Percentiles rank a stretch among this genome's conserved stretches.
Conservation (phyloP, 2,329 filamentous ascomycete species). For the Calonectria hawksworthii region DNA sequence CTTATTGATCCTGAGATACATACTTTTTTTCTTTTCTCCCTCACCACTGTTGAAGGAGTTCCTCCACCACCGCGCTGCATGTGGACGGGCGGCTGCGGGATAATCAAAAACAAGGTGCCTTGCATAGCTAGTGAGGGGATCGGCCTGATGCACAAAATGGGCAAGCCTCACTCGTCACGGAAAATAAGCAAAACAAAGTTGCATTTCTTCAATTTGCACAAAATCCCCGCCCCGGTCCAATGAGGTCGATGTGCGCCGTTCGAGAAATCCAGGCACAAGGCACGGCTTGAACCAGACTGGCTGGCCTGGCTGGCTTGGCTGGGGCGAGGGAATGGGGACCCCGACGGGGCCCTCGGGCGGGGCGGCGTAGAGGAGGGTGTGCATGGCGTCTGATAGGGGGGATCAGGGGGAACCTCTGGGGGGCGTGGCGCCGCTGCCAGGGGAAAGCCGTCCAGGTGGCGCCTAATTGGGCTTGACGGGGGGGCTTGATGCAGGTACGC, state of each 20-base stretch:
- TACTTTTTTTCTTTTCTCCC: not conserved
- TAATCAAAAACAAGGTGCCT: slow-evolving; percentile 8
- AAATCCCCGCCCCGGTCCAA: not conserved
- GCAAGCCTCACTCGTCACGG: slow-evolving; percentile 18
- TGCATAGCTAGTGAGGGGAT: slow-evolving; percentile 10
- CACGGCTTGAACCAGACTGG: slow-evolving; percentile 7
- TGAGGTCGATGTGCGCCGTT: not conserved
- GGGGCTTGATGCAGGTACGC: slow-evolving; percentile 43
- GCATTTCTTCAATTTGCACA: slow-evolving; percentile 25
- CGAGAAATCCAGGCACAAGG: slow-evolving; percentile 7
- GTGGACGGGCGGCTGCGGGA: slow-evolving; percentile 9
- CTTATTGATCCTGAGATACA: not conserved
- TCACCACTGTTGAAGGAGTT: not conserved
- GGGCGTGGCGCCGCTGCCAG: slow-evolving; percentile 21
- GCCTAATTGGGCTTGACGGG: not conserved
- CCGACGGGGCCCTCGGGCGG: slow-evolving; percentile 1
- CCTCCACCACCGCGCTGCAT: slow-evolving; percentile 1
- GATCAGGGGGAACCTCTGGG: slow-evolving; percentile 3
- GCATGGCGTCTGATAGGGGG: slow-evolving; percentile 7
- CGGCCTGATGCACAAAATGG: slow-evolving; percentile 3
- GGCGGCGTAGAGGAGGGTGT: not conserved
- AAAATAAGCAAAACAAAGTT: slow-evolving; percentile 3
- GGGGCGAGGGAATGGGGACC: slow-evolving; percentile 10
- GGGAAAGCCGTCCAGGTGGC: slow-evolving; percentile 16
- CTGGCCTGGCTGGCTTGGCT: not conserved